Percentiles rank a stretch among this genome's conserved stretches.
phyloP scores from a whole-genome alignment of 2,329 filamentous ascomycete species.

The Chaetomium strumarium region DNA sequence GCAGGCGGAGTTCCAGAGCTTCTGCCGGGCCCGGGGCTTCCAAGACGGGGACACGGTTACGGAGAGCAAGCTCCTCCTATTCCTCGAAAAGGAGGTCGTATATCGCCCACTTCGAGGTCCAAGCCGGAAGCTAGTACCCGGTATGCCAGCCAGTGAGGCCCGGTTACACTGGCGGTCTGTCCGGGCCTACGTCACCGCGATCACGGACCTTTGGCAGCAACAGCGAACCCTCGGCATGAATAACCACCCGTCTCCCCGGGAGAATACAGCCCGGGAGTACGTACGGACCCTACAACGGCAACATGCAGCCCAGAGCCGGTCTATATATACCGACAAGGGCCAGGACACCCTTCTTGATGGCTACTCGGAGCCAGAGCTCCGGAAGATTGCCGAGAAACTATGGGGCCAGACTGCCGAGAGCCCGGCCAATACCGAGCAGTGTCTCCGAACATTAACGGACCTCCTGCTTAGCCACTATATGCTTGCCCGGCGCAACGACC shows the following conservation, averaged over 20 bases:
- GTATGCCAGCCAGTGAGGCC: neutral
- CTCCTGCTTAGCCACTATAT: slow-evolving; percentile 3
- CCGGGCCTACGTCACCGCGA: neutral
- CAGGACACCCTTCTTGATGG: neutral
- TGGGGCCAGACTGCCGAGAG: neutral
- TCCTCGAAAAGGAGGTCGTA: neutral
- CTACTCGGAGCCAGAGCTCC: neutral
- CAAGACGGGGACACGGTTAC: neutral
- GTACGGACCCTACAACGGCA: neutral
- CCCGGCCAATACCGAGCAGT: neutral
- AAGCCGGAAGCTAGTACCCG: neutral
- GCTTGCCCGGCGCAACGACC: neutral
- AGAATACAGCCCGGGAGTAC: neutral
- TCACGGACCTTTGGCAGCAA: neutral
- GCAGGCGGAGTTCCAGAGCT: neutral
- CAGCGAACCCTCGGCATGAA: neutral
- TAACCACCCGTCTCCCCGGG: neutral
- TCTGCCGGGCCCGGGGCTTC: neutral
- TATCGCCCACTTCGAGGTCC: neutral
- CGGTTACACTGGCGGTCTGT: neutral
- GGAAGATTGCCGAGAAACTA: neutral
- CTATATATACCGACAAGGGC: neutral
- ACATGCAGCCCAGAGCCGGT: neutral
- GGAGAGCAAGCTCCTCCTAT: neutral
- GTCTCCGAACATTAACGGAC: neutral